A percentile compares a stretch with the other conserved stretches of the same genome.
Evolutionary conservation across 345 rosid genomes (phyloP).

Genomic region (Barbarea vulgaris): DNA sequence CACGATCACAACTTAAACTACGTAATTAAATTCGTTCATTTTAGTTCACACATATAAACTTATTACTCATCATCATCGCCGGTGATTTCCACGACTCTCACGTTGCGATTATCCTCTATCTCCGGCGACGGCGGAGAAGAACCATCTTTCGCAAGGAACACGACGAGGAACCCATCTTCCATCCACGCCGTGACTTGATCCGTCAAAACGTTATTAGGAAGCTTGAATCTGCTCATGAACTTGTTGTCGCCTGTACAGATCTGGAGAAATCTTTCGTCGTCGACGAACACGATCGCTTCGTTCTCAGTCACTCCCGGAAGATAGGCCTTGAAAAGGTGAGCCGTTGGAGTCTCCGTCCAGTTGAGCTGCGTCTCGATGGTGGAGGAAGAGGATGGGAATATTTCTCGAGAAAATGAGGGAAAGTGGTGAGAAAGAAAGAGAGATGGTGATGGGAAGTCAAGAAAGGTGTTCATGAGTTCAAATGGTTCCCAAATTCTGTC

Average conservation of each 20-base stretch:
- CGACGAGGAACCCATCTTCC: constrained; percentile 39
- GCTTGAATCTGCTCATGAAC: constrained; percentile 44
- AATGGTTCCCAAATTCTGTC: constrained; percentile 35
- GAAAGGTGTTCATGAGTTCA: constrained; percentile 31
- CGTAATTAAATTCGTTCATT: background rate
- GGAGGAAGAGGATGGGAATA: constrained; percentile 24
- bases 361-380: constrained; percentile 36
- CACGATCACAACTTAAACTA: background rate
- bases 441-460: constrained; percentile 33
- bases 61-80: constrained; percentile 27
- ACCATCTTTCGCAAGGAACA: constrained; percentile 37
- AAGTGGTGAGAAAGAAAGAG: constrained; percentile 27
- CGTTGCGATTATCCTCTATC: constrained; percentile 32
- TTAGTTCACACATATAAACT: background rate
- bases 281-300: constrained; percentile 40
- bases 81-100: constrained; percentile 41
- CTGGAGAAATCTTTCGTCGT: constrained; percentile 41
- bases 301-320: constrained; percentile 34
- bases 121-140: constrained; percentile 3
- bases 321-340: constrained; percentile 44
- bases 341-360: constrained; percentile 38
- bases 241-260: constrained; percentile 39
- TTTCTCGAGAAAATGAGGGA: constrained; percentile 32
- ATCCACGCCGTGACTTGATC: constrained; percentile 45
- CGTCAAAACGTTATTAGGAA: constrained; percentile 27